Conservation (phyloP, 2,329 filamentous ascomycete species). For the Apiospora koreana region DNA sequence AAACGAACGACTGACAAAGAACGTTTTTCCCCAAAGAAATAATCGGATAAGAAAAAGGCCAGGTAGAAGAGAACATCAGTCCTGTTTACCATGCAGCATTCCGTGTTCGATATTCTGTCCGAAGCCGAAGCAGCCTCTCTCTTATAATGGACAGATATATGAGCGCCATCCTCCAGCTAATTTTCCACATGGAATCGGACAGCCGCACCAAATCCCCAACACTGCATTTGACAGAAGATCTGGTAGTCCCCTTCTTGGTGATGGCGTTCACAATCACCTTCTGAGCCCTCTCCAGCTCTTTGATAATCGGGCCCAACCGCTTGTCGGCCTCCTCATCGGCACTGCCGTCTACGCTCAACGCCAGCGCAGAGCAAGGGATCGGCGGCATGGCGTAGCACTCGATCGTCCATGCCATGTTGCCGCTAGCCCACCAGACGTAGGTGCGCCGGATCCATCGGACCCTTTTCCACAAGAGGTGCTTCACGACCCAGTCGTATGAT, state of each 20-base stretch:
- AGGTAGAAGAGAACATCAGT: too few relatives aligned
- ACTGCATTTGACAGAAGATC: neutral
- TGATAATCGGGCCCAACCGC: neutral
- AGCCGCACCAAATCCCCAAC: neutral
- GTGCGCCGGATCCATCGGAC: neutral
- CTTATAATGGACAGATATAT: neutral
- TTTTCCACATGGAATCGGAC: neutral
- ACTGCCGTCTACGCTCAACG: neutral
- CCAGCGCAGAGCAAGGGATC: neutral
- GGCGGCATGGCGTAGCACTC: neutral
- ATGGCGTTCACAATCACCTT: neutral
- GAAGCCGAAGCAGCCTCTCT: neutral
- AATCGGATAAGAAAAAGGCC: too few relatives aligned
- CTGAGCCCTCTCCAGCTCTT: neutral
- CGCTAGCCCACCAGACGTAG: neutral
- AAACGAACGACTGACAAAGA: too few relatives aligned
- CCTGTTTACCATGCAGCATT: too few relatives aligned
- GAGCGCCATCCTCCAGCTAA: neutral
- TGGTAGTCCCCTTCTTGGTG: neutral
- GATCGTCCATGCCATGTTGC: neutral
- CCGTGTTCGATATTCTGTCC: too few relatives aligned
- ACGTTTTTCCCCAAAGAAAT: too few relatives aligned
- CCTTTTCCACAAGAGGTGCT: neutral
- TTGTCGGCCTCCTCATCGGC: neutral
- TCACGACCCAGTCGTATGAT: neutral